These are phyloP conservation scores for Penicillium roqueforti DNA, from an alignment of 495 filamentous ascomycete species.

Conservation along the genomic window DNA sequence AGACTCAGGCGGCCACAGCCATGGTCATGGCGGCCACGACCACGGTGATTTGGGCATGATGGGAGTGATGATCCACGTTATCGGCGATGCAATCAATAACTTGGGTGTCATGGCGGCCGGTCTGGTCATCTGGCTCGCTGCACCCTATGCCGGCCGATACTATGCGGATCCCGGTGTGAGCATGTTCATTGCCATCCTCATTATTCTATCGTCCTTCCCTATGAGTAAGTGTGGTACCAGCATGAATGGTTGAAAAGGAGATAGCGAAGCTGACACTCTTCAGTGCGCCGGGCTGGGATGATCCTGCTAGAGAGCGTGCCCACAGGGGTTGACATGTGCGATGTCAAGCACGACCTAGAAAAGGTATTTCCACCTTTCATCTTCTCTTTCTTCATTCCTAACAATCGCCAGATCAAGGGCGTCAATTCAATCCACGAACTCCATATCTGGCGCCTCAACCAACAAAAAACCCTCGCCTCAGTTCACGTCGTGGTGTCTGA, in stretches of 20 bases:
- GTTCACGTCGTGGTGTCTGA: constrained; percentile 46
- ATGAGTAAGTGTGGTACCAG: constrained; percentile 23
- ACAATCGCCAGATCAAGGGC: constrained; percentile 35
- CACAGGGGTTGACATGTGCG: constrained; percentile 63
- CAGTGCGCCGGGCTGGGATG: constrained; percentile 36
- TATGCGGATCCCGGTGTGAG: constrained; percentile 48
- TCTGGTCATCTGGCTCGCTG: constrained; percentile 41
- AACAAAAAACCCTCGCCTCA: constrained; percentile 46
- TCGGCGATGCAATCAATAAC: constrained; percentile 49
- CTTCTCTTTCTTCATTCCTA: neutral
- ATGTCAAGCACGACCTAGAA: constrained; percentile 71
- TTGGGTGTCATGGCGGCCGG: constrained; percentile 46
- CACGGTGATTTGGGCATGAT: constrained; percentile 41
- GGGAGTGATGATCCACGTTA: constrained; percentile 47
- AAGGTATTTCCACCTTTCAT: constrained; percentile 20
- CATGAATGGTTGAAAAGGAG: neutral
- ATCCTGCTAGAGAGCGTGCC: constrained; percentile 86
- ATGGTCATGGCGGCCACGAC: constrained; percentile 31
- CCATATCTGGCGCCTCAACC: constrained; percentile 51
- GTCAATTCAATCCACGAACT: constrained; percentile 47
- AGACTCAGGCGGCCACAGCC: constrained; percentile 23
- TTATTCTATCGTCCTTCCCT: constrained; percentile 39
- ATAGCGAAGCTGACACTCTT: constrained; percentile 6
- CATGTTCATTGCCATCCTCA: constrained; percentile 45
- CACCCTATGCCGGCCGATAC: constrained; percentile 34